Base-by-base conservation (phyloP, 208 protist genomes). In the Crithidia brevicula region DNA sequence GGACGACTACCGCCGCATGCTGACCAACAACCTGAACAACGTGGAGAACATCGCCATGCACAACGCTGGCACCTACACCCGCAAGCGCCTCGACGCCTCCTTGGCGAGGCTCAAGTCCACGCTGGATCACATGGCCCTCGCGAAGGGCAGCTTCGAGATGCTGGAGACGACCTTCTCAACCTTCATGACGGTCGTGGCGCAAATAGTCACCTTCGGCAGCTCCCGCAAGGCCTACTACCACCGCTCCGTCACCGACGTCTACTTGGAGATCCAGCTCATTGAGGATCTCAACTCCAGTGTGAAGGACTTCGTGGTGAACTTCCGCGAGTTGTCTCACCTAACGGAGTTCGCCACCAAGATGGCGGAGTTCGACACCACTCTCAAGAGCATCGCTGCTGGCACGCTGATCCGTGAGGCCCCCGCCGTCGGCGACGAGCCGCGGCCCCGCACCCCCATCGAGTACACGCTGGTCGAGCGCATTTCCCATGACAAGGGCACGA, bases 41-140 rank as follows among this genome's bases (percentile, higher is more conserved):
- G 91, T 92, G 23, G 91, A 96, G 63, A 88, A 75, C 63, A 96
- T 96, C 66, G 87, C 88, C 2, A 85, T 96, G 83, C 86, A 96
- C 76, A 72, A 58, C 27, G 86, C 79, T 0, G 88, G 84, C 54
- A 23, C 53, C 13, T 90, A 88, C 80, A 87, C 82, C 2, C 71
- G 75, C 36, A 59, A 43, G 25, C 81, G 83, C 42, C 82, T 96
- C 46, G 84, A 96, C 45, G 50, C 0, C 9, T 86, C 79, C n/a
- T 74, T 96, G 27, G 51, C 45, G 22, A 76, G 57, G 50, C 73
- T 96, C 59, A 91, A 91, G 72, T 59, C 67, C 47, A 77, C 79
- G 34, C 75, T 96, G 16, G 75, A 92, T 67, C 84, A 93, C 68
- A 86, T 93, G 81, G 83, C 86, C 11, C 86, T 96, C 25, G 83